Conservation (phyloP, 306 rosid genomes). For the Medicago truncatula region MtrunA17r5.0-ANR NC_053043.1:17830501-17831000, state of each 20-base stretch:
- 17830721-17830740: no score
- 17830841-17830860: conserved; percentile 6
- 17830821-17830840: neutral
- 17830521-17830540: no score
- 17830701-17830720: no score
- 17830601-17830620: no score
- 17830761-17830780: neutral
- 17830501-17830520: no score
- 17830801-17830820: neutral
- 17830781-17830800: neutral
- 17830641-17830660: no score
- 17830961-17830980: neutral
- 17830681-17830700: no score
- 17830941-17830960: neutral
- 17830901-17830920: neutral
- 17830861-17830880: conserved; percentile 14
- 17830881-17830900: neutral
- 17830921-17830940: neutral
- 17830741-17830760: neutral
- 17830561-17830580: no score
- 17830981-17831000: neutral
- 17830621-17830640: no score
- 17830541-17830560: no score
- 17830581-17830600: no score
- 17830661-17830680: no score